A percentile compares a stretch with the other conserved stretches of the same genome.
Conservation (phyloP, 2,329 filamentous ascomycete species). For the Fusarium dimerum region DNA sequence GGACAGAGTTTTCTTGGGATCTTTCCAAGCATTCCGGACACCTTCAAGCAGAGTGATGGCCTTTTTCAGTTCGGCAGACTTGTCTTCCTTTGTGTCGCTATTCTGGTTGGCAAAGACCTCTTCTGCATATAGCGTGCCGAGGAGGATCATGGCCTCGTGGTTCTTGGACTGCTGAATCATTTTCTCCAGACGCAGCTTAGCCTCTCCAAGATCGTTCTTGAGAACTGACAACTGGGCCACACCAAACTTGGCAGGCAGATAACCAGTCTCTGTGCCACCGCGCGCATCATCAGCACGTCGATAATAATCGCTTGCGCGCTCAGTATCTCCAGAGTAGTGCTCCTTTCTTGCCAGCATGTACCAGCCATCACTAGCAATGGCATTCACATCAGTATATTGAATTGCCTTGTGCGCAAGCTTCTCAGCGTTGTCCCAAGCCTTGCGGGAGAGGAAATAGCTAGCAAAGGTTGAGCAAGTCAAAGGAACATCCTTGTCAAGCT, state of each 20-base stretch:
- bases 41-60: slow-evolving; percentile 81
- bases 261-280: slow-evolving; percentile 87
- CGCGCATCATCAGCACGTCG: slow-evolving; percentile 86
- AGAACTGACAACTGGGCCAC: slow-evolving; percentile 85
- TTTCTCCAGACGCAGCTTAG: slow-evolving; percentile 92
- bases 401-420: slow-evolving; percentile 89
- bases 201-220: slow-evolving; percentile 82
- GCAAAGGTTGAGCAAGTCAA: slow-evolving; percentile 90
- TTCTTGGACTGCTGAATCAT: slow-evolving; percentile 83
- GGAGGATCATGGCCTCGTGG: slow-evolving; percentile 86
- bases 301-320: slow-evolving; percentile 83
- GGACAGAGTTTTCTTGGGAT: slow-evolving; percentile 78
- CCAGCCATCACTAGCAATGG: slow-evolving; percentile 96
- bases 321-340: slow-evolving; percentile 75
- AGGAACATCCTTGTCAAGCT: slow-evolving; percentile 86
- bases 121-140: slow-evolving; percentile 91
- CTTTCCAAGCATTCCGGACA: slow-evolving; percentile 88
- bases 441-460: slow-evolving; percentile 83
- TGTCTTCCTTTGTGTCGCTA: slow-evolving; percentile 78
- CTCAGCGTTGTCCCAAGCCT: slow-evolving; percentile 79
- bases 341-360: slow-evolving; percentile 91
- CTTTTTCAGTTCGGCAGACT: slow-evolving; percentile 80
- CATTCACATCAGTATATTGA: slow-evolving; percentile 92
- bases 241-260: slow-evolving; percentile 92
- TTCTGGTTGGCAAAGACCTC: slow-evolving; percentile 83